phyloP scores from a whole-genome alignment of 2,329 filamentous ascomycete species.

The Aspergillus fumigatus region DNA sequence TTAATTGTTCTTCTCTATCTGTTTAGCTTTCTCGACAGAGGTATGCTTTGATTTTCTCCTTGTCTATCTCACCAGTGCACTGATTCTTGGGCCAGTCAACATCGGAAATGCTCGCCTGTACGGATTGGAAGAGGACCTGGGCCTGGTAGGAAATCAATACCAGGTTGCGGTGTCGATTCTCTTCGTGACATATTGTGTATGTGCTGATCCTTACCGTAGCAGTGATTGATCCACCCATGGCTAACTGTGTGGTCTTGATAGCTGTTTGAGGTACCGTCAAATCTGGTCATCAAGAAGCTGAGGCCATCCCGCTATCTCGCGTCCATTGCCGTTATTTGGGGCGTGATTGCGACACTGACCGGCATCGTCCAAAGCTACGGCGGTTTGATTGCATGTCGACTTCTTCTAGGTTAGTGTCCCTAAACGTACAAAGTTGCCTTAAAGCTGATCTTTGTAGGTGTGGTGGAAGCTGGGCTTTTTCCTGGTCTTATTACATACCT shows the following conservation, averaged over 20 bases:
- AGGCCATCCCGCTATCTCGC: constrained; percentile 56
- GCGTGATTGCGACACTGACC: constrained; percentile 46
- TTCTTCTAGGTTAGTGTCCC: constrained; percentile 48
- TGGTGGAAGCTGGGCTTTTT: constrained; percentile 66
- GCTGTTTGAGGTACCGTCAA: constrained; percentile 61
- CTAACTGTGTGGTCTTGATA: constrained; percentile 13
- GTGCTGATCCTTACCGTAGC: constrained; percentile 6
- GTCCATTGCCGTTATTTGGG: constrained; percentile 58
- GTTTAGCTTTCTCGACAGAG: constrained; percentile 69
- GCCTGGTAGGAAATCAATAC: constrained; percentile 61
- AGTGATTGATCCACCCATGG: background rate
- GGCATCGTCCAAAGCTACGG: constrained; percentile 64
- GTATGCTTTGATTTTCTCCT: constrained; percentile 9
- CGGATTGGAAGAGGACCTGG: constrained; percentile 58
- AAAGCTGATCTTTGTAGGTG: constrained; percentile 38
- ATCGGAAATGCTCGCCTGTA: constrained; percentile 68
- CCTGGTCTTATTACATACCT: constrained; percentile 65
- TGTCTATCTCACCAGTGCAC: background rate
- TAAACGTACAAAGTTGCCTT: background rate
- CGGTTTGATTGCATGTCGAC: constrained; percentile 61
- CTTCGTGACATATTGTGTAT: constrained; percentile 60
- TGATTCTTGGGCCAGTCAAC: constrained; percentile 49
- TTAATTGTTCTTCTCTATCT: constrained; percentile 54
- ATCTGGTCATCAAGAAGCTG: constrained; percentile 60
- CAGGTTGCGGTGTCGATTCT: constrained; percentile 64